These are phyloP conservation scores for Monocercomonoides exilis DNA, from an alignment of 78 protist species.

Conservation along the genomic window DNA sequence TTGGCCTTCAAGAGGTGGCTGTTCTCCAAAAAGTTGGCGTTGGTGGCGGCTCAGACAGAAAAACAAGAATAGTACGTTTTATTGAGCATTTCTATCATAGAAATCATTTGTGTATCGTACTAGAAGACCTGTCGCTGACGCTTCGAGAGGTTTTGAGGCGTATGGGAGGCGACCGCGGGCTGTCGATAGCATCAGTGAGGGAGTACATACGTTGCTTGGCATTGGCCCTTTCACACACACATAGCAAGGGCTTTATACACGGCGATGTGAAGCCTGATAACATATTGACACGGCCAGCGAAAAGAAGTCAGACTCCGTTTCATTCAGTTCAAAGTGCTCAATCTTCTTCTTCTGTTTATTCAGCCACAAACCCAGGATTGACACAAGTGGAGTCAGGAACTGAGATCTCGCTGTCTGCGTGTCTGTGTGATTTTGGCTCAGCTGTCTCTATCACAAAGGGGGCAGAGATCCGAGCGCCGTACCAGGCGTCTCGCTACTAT, in stretches of 20 bases:
- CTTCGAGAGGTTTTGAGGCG: conserved; percentile 57
- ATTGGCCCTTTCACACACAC: conserved; percentile 49
- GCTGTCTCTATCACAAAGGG: conserved; percentile 57
- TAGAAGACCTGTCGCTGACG: conserved; percentile 68
- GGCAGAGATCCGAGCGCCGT: conserved; percentile 54
- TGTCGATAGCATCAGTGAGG: conserved; percentile 60
- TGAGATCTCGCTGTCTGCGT: no score
- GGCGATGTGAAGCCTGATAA: conserved; percentile 77
- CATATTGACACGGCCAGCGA: conserved; percentile 10
- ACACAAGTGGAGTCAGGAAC: no score
- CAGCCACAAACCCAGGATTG: no score
- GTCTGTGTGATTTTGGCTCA: conserved; percentile 78
- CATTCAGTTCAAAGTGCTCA: no score
- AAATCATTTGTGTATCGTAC: conserved; percentile 76
- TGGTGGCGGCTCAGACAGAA: conserved; percentile 32
- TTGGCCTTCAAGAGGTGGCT: conserved; percentile 60
- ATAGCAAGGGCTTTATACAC: conserved; percentile 54
- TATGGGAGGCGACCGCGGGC: conserved; percentile 60
- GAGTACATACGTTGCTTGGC: conserved; percentile 64
- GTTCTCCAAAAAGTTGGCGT: conserved; percentile 30
- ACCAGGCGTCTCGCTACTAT: conserved; percentile 72
- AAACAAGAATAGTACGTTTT: conserved; percentile 46
- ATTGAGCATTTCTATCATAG: conserved; percentile 47
- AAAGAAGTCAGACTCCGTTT: conserved; percentile 47
- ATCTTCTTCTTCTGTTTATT: no score